A percentile compares a stretch with the other conserved stretches of the same genome.
Evolutionary conservation across 768 basidiomycete species (phyloP).

Genomic region (Cyclocybe cylindracea): DNA sequence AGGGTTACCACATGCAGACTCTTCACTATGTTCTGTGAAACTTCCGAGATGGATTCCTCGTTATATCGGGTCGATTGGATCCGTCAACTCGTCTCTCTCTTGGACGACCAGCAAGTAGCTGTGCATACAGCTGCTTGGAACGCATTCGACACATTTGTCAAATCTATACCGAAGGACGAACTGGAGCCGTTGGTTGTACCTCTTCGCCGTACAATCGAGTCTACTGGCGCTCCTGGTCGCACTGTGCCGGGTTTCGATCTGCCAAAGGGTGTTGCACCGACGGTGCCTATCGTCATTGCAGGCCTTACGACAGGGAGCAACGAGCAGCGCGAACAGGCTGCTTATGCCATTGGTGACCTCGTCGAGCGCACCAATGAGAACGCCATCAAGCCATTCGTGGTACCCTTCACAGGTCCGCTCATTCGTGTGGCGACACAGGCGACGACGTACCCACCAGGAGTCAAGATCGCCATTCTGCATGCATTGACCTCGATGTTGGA

Average conservation of each 20-base stretch:
- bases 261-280: conserved; percentile 79
- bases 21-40: conserved; percentile 83
- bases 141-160: conserved; percentile 86
- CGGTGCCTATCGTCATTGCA: conserved; percentile 86
- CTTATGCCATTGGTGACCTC: conserved; percentile 94
- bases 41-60: conserved; percentile 76
- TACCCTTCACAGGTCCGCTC: conserved; percentile 92
- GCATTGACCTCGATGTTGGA: conserved; percentile 86
- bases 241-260: conserved; percentile 85
- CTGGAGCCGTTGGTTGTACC: conserved; percentile 89
- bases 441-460: conserved; percentile 86
- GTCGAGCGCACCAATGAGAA: conserved; percentile 80
- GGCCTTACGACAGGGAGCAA: conserved; percentile 94
- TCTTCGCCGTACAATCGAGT: conserved; percentile 85
- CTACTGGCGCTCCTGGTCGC: conserved; percentile 74
- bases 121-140: conserved; percentile 84
- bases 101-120: conserved; percentile 74
- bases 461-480: conserved; percentile 88
- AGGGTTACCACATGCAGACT: conserved; percentile 79
- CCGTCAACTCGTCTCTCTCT: conserved; percentile 77
- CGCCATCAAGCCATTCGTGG: conserved; percentile 94
- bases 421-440: conserved; percentile 94
- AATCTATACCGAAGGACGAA: conserved; percentile 90
- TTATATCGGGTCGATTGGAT: conserved; percentile 95
- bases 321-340: conserved; percentile 93